phyloP scores from a whole-genome alignment of 148 eudicot species.

The Simmondsia chinensis region DNA sequence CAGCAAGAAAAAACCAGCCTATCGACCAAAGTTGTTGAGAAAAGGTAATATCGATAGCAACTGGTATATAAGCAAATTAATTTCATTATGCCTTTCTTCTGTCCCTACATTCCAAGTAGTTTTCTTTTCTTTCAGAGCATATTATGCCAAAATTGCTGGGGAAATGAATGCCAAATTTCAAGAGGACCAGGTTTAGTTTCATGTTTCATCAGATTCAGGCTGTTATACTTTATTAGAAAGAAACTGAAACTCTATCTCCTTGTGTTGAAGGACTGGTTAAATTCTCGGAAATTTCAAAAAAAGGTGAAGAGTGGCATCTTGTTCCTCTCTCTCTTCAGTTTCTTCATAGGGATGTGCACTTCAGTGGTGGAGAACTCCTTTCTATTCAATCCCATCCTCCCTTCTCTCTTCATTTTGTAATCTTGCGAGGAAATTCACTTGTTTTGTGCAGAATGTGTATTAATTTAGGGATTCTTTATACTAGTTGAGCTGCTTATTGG shows the following conservation, averaged over 20 bases:
- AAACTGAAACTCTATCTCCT: background rate
- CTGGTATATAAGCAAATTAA: background rate
- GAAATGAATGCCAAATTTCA: slow-evolving; percentile 38
- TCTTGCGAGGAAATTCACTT: too few species aligned
- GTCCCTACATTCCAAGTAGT: too few species aligned
- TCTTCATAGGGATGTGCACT: too few species aligned
- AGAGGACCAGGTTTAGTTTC: slow-evolving; percentile 51
- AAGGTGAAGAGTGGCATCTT: slow-evolving; percentile 13
- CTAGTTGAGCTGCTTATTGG: too few species aligned
- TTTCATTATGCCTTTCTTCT: background rate
- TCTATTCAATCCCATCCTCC: too few species aligned
- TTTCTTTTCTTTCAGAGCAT: slow-evolving; percentile 33
- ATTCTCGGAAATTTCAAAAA: slow-evolving; percentile 7
- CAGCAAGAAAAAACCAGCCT: slow-evolving; percentile 55
- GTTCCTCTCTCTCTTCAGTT: too few species aligned
- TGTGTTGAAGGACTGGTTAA: slow-evolving; percentile 18
- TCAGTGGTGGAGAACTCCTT: too few species aligned
- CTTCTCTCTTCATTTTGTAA: too few species aligned
- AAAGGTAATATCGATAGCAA: slow-evolving; percentile 32
- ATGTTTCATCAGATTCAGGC: background rate
- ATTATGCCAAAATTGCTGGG: slow-evolving; percentile 41
- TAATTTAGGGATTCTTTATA: too few species aligned
- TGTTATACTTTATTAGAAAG: background rate
- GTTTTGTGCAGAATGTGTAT: too few species aligned
- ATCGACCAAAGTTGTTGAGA: slow-evolving; percentile 46